Evolutionary conservation across 2,329 filamentous ascomycete species (phyloP), one percentile per base, ranked within the genome.

Genomic region (Penicillium sp.): DNA sequence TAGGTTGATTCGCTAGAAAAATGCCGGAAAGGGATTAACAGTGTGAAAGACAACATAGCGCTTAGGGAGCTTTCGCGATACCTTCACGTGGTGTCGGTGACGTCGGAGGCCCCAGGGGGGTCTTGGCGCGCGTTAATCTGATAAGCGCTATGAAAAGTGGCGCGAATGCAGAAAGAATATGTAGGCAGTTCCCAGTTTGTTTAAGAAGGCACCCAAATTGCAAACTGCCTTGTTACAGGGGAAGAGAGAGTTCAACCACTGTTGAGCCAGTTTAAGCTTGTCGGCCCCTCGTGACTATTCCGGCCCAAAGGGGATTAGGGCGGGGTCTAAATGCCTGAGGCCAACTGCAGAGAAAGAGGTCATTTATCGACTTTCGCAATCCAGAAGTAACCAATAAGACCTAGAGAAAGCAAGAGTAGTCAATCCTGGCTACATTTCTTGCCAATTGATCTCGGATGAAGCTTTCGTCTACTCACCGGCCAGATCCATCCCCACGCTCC

Each of bases 51-150:
- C 36, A 53, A 45, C 36, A 19, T 38, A 27, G 19, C 5, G 8
- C n/a, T 31, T 2, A 31, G 23, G 19, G 27, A 45, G 40, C 52
- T 55, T 50, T 57, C 52, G 51, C 53, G 50, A 57, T 57, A 41
- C 44, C 50, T 56, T 54, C 45, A 49, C 53, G 58, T 58, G 53
- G 47, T 47, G 54, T 40, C 41, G 55, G 62, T 65, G 65, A 66
- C 65, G 64, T 65, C 59, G 64, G 58, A 63, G 60, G 62, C 25
- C 53, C 53, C 29, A 56, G 40, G 50, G 50, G 45, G 52, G 40
- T 60, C 57, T 61, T 60, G 48, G 60, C 58, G 50, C 47, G 46
- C 50, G 41, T 63, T 45, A 25, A 53, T 53, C 36, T 48, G 57
- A 63, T 63, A 58, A 57, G 55, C 48, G 10, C 7, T 31, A 21